Percentiles rank a stretch among this genome's conserved stretches.
phyloP scores from a whole-genome alignment of 495 filamentous ascomycete genomes.

The Bombardia bombarda region DNA sequence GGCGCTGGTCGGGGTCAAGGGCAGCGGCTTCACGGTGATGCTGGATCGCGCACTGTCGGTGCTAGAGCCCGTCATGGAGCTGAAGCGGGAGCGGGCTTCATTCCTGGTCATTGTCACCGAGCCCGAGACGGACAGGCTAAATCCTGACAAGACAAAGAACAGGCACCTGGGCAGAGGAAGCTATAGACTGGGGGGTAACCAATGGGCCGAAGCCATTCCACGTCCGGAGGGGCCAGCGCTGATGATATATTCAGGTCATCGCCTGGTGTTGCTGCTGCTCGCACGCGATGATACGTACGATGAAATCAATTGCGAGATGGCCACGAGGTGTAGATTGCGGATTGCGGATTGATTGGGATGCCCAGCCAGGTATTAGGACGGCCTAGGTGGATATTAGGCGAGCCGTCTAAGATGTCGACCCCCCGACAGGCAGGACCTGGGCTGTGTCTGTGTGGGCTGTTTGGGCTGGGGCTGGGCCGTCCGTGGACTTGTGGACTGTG shows the following conservation, averaged over 20 bases:
- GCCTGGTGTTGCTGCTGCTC: constrained; percentile 1
- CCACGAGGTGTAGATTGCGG: too few relatives aligned
- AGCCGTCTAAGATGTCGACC: too few relatives aligned
- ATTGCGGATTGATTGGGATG: too few relatives aligned
- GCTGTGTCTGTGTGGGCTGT: too few relatives aligned
- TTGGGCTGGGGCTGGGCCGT: too few relatives aligned
- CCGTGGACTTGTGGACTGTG: too few relatives aligned
- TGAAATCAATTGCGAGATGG: too few relatives aligned
- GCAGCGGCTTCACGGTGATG: constrained; percentile 47
- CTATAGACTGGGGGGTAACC: constrained; percentile 3
- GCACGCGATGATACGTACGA: too few relatives aligned
- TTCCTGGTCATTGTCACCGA: constrained; percentile 52
- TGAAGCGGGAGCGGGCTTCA: constrained; percentile 48
- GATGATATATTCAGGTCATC: constrained; percentile 18
- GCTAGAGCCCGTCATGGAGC: constrained; percentile 55
- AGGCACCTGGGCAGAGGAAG: too few relatives aligned
- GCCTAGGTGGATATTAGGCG: too few relatives aligned
- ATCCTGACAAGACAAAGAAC: constrained; percentile 14
- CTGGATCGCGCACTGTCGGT: constrained; percentile 51
- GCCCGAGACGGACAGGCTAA: background rate
- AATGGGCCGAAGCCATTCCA: constrained; percentile 21
- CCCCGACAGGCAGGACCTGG: too few relatives aligned
- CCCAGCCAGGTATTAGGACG: too few relatives aligned
- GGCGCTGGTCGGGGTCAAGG: constrained; percentile 32
- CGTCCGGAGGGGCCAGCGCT: constrained; percentile 5